A percentile compares a stretch with the other conserved stretches of the same genome.
Conservation (phyloP, 495 filamentous ascomycete species). For the Opeltia flavorubescens region DNA sequence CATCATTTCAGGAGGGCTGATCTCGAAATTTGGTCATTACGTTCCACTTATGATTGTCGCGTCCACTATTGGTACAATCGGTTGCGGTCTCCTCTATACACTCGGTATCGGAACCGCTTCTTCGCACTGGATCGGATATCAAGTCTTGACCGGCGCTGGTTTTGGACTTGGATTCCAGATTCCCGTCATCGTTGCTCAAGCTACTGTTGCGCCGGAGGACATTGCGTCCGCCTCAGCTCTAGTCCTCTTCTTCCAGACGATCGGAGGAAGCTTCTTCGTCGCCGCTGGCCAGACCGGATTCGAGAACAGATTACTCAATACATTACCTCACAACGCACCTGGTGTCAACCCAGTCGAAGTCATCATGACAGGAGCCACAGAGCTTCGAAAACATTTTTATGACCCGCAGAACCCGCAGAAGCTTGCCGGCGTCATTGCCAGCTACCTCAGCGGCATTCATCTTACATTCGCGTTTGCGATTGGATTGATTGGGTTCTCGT, state of each 20-base stretch:
- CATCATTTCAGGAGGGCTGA: conserved; percentile 20
- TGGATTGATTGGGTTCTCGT: not conserved
- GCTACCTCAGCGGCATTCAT: not conserved
- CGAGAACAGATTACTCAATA: not conserved
- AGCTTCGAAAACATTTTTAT: not conserved
- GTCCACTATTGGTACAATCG: not conserved
- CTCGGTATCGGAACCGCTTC: not conserved
- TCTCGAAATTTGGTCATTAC: conserved; percentile 10
- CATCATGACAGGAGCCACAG: not conserved
- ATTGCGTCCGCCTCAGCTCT: not conserved
- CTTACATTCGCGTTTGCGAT: conserved; percentile 1
- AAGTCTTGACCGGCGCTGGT: not conserved
- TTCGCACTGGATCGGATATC: conserved; percentile 2
- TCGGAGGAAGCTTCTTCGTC: conserved; percentile 1
- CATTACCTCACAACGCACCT: not conserved
- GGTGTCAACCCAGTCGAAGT: not conserved
- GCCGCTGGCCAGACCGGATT: not conserved
- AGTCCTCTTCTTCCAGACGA: conserved; percentile 2
- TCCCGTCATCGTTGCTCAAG: conserved; percentile 1
- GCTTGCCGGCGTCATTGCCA: not conserved
- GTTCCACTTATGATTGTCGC: not conserved
- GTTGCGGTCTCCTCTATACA: not conserved
- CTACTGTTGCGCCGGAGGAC: not conserved
- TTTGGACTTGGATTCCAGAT: not conserved
- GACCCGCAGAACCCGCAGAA: too few relatives aligned